Percentiles rank a stretch among this genome's conserved stretches.
phyloP scores from a whole-genome alignment of 352 stramenopile species.

The Globisporangium echinulatum region DNA sequence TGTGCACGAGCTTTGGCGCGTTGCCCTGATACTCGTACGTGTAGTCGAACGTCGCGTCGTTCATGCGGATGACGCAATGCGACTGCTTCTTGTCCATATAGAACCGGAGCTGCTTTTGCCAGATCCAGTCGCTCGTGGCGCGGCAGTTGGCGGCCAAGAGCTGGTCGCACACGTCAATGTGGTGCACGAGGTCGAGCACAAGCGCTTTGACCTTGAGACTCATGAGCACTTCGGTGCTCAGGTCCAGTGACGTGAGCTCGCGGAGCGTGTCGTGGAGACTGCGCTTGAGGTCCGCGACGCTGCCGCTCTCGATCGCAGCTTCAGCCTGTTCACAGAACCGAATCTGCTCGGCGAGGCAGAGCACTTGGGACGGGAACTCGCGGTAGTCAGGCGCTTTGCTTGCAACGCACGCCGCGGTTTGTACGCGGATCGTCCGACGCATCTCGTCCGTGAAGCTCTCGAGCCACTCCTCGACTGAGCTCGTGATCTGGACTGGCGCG shows the following conservation, averaged over 20 bases:
- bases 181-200: conserved; percentile 93
- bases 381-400: conserved; percentile 82
- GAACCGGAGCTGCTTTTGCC: conserved; percentile 93
- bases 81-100: conserved; percentile 63
- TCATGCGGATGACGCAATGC: conserved; percentile 56
- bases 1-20: conserved; percentile 90
- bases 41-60: conserved; percentile 86
- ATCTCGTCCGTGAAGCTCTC: conserved; percentile 89
- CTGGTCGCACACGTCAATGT: conserved; percentile 93
- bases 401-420: conserved; percentile 72
- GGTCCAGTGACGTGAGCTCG: conserved; percentile 76
- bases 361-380: conserved; percentile 85
- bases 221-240: conserved; percentile 83
- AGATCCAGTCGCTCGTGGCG: conserved; percentile 76
- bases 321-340: conserved; percentile 89
- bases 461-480: conserved; percentile 92
- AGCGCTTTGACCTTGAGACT: conserved; percentile 93
- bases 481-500: conserved; percentile 80
- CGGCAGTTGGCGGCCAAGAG: conserved; percentile 55
- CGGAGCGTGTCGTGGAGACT: conserved; percentile 60
- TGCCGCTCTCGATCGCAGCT: conserved; percentile 72
- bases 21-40: conserved; percentile 96
- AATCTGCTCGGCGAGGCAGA: conserved; percentile 90
- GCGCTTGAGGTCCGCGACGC: conserved; percentile 57
- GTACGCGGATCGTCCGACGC: conserved; percentile 78